Evolutionary conservation across 805 yeast genomes (phyloP), one percentile per base, ranked within the genome.

Genomic region (Candida germanica): DNA sequence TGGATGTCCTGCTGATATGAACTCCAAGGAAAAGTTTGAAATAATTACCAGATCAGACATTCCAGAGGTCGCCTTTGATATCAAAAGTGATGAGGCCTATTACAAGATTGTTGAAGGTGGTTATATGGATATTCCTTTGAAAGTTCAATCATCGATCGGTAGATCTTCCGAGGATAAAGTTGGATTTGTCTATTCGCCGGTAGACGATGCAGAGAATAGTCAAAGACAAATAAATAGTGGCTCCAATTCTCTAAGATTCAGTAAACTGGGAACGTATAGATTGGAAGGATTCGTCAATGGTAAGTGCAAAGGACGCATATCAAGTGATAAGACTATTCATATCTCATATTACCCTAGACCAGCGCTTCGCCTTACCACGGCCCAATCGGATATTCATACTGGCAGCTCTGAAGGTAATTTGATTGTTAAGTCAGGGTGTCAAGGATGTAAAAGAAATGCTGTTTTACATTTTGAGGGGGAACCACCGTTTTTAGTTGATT

Each of bases 1-100:
- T 8, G 79, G 80, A 1, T 93, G 99, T 61, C 69, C 73, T 14
- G 91, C 86, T n/a, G 77, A 76, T 9, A 61, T 29, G 9, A 73
- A 77, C 30, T 77, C 74, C 13, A 73, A 75, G 15, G 89, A 84
- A 43, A 38, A 41, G 2, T 44, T 65, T 19, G 71, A 61, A 17
- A 65, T 93, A n/a, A 67, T 70, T 20, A 88, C 88, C 1, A 75
- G 89, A 48, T 65, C 78, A 33, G 86, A 81, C 37, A 61, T 80
- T 2, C 95, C 98, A 0, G 55, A 56, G 28, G 45, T 72, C 8
- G 46, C 53, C 6, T 63, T 73, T 36, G 44, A 57, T 14, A 22
- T 28, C 2, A 27, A 39, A 7, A 28, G 50, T 34, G 35, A 50
- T 34, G 36, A 47, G 27, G 48, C 35, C 5, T 37, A 56, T 9